These are phyloP conservation scores for Paralagenidium karlingii DNA, from an alignment of 352 stramenopile species.

Conservation along the genomic window DNA sequence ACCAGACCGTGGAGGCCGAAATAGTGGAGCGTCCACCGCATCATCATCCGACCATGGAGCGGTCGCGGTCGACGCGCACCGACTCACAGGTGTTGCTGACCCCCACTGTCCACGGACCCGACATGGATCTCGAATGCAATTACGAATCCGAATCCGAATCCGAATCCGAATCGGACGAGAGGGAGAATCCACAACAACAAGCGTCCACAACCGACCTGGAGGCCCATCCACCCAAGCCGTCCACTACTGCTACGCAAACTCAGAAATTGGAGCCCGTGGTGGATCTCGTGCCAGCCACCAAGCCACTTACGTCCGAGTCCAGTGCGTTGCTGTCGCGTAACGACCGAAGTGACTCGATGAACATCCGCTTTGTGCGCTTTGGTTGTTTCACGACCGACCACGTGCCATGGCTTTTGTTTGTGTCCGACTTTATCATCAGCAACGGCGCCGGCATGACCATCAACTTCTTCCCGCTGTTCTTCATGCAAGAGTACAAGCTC, in stretches of 20 bases:
- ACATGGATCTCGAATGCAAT: constrained; percentile 55
- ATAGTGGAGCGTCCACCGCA: background rate
- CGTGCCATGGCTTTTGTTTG: constrained; percentile 56
- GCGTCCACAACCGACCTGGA: background rate
- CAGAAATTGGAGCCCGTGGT: background rate
- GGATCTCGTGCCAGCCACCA: background rate
- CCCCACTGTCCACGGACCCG: constrained; percentile 38
- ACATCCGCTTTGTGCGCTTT: constrained; percentile 9
- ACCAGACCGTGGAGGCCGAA: background rate
- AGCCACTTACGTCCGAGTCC: background rate
- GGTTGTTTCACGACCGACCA: constrained; percentile 50
- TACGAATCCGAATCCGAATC: too few relatives aligned
- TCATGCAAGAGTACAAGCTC: constrained; percentile 66
- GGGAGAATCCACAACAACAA: background rate
- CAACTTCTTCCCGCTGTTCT: constrained; percentile 79
- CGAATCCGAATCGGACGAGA: constrained; percentile 19
- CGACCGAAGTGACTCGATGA: constrained; percentile 1
- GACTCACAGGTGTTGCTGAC: constrained; percentile 21
- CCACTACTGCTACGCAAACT: background rate
- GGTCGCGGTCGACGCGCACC: background rate
- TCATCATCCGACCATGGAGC: background rate
- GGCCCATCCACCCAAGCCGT: too few relatives aligned
- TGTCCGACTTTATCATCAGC: constrained; percentile 74
- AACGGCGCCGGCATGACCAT: constrained; percentile 77
- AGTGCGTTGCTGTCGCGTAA: background rate